phyloP scores from a whole-genome alignment of 352 stramenopile species.

The Blastocystis sp. region DNA sequence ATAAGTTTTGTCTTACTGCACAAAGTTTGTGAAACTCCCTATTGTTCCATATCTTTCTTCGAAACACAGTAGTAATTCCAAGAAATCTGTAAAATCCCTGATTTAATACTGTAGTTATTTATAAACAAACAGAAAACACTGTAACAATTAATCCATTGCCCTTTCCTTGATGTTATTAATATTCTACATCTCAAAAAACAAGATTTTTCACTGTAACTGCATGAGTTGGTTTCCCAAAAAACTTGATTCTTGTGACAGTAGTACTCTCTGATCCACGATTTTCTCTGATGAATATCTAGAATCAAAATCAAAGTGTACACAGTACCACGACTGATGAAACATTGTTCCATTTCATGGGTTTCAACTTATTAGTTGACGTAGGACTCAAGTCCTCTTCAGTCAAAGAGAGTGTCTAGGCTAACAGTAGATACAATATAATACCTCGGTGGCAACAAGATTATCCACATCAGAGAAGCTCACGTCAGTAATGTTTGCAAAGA shows the following conservation, averaged over 20 bases:
- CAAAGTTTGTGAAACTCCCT: neutral
- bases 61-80: neutral
- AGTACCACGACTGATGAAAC: constrained; percentile 1
- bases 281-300: constrained; percentile 47
- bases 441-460: constrained; percentile 18
- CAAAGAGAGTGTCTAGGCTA: neutral
- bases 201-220: neutral
- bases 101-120: too few relatives aligned
- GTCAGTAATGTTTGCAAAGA: constrained; percentile 1
- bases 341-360: constrained; percentile 34
- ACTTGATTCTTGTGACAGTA: neutral
- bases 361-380: neutral
- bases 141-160: neutral
- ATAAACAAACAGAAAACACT: neutral
- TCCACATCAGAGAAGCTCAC: constrained; percentile 49
- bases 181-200: neutral
- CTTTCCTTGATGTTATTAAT: constrained; percentile 6
- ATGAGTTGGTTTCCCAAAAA: constrained; percentile 53
- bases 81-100: neutral
- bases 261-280: constrained; percentile 5
- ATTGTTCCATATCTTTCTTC: neutral
- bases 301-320: neutral
- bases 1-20: neutral
- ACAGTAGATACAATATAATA: neutral
- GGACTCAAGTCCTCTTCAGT: neutral